Conservation (phyloP, 257 asterid genomes). For the Pogostemon cablin region DNA sequence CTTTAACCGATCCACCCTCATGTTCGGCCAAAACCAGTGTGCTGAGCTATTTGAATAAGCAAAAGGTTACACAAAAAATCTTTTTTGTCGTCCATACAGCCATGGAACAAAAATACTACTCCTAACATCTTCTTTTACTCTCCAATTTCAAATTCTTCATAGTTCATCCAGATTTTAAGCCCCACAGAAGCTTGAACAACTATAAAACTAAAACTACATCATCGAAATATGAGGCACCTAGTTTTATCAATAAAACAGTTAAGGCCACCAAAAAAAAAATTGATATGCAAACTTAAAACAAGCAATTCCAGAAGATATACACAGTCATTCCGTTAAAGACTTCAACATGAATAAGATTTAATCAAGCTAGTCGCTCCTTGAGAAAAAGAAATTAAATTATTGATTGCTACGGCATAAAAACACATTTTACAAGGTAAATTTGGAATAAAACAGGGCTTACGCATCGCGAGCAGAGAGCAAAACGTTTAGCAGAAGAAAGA, state of each 20-base stretch:
- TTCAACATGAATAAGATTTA: background rate
- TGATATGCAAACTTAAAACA: background rate
- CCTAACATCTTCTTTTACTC: background rate
- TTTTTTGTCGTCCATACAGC: background rate
- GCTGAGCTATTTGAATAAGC: conserved; percentile 53
- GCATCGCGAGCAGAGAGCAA: conserved; percentile 44
- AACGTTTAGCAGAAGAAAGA: conserved; percentile 38
- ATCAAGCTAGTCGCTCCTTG: background rate
- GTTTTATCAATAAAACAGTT: background rate
- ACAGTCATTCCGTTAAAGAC: too few relatives aligned
- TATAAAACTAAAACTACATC: background rate
- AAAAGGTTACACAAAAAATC: conserved; percentile 14
- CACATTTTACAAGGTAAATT: background rate
- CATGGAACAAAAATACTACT: background rate
- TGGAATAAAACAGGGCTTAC: conserved; percentile 41
- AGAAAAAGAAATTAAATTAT: background rate
- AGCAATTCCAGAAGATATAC: background rate
- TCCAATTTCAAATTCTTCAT: conserved; percentile 1
- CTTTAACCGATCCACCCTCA: conserved; percentile 70
- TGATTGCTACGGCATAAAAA: conserved; percentile 2
- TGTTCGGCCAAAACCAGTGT: conserved; percentile 86
- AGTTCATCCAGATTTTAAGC: conserved; percentile 2
- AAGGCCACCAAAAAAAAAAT: conserved; percentile 1
- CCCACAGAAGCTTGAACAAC: conserved; percentile 12
- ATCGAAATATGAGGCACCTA: conserved; percentile 11